Base-by-base conservation (phyloP, 106 monocot species). In the Acorus calamus region DNA sequence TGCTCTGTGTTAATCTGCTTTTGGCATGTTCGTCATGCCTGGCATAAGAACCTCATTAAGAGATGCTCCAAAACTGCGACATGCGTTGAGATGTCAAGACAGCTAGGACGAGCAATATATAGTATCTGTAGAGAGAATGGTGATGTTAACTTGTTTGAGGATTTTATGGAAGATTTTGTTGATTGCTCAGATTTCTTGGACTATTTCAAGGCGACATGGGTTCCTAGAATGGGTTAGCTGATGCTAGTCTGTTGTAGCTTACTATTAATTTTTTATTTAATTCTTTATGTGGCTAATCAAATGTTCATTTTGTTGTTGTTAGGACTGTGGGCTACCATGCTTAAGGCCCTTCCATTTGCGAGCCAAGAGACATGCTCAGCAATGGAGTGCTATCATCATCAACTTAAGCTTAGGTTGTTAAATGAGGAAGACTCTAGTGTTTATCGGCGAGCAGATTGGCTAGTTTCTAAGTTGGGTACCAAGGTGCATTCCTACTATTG, bases 401-500 rank as follows among this genome's bases (percentile, higher is more conserved):
- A 85, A 66, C 76, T 96, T 46, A 96, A 88, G 73, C 77, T 85
- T 6, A 68, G 96, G 49, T 69, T 96, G 43, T 59, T 96, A 52
- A 91, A 91, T 66, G 91, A 96, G 69, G 74, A 75, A 13, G 82
- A 91, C 69, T 49, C 63, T 56, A 67, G 49, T 14, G 61, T 82
- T 42, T 91, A 91, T 46, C 82, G 77, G 12, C 87, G 90, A 56
- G 78, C 78, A 48, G 94, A 96, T 73, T 96, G 94, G 94, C 76
- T 96, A 63, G 81, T 80, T 64, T 72, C 87, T 70, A 90, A 96
- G 74, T 75, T 96, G 57, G 81, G 84, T 4, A 91, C 90, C 11
- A 84, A 91, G 62, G 94, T 96, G 47, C 94, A 96, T 80, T 87
- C 94, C 62, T 87, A 87, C 59, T 96, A 84, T 61, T 96, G 94